Conservation (phyloP, 345 rosid genomes). For the Crucihimalaya himalaica region DNA sequence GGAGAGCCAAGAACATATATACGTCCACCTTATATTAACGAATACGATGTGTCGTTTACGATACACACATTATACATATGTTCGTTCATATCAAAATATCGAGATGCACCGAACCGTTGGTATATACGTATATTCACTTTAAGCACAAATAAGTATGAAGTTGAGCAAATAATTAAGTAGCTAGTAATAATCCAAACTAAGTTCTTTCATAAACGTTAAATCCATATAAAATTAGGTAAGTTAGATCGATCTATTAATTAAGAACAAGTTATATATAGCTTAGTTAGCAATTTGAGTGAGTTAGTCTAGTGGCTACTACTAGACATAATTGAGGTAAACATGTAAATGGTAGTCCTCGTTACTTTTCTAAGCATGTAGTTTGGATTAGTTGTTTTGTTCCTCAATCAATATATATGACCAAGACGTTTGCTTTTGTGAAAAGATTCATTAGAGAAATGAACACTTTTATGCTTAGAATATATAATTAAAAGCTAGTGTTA, state of each 20-base stretch:
- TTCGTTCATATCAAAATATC: not conserved
- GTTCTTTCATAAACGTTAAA: not conserved
- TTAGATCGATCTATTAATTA: not conserved
- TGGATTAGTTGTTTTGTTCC: not conserved
- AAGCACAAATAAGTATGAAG: not conserved
- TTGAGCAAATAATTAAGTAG: not conserved
- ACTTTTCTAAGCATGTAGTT: not conserved
- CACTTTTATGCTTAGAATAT: not conserved
- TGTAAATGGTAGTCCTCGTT: not conserved
- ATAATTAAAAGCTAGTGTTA: not conserved
- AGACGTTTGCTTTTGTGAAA: not conserved
- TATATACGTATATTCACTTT: not conserved
- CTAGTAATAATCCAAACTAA: not conserved
- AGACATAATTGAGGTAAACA: not conserved
- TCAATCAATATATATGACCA: not conserved
- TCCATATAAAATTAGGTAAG: not conserved
- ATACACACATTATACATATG: not conserved
- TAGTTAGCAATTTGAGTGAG: not conserved
- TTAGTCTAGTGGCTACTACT: not conserved
- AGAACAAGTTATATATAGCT: not conserved
- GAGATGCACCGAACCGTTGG: conserved; percentile 1
- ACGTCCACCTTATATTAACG: conserved; percentile 5
- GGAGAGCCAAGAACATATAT: conserved; percentile 13
- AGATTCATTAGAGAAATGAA: not conserved
- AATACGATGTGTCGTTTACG: conserved; percentile 11